A percentile compares a stretch with the other conserved stretches of the same genome.
These are phyloP conservation scores for Leishmania major DNA, from an alignment of 208 protist genomes.

Conservation along the genomic window DNA sequence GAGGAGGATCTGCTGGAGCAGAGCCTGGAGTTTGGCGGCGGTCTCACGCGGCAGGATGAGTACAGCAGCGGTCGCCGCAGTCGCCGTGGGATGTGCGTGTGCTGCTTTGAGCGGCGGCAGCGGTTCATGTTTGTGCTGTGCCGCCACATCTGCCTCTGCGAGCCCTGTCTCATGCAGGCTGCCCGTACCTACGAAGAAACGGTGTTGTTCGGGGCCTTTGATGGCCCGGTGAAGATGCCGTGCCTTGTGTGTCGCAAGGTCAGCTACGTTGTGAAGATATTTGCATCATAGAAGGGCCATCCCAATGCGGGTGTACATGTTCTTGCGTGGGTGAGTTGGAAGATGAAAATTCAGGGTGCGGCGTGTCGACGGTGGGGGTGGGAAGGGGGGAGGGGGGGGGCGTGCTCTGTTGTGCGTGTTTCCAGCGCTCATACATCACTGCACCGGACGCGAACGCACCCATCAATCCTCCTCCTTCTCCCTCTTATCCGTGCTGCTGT, in stretches of 20 bases:
- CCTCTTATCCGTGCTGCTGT: neutral
- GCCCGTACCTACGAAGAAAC: constrained; percentile 3
- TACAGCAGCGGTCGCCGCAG: neutral
- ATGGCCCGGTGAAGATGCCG: constrained; percentile 16
- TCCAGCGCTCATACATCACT: neutral
- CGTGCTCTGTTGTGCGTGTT: neutral
- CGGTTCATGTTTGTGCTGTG: constrained; percentile 31
- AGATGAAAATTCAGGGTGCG: neutral
- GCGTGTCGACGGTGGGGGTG: neutral
- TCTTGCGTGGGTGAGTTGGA: neutral
- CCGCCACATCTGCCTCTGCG: constrained; percentile 35
- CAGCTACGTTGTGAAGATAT: constrained; percentile 19
- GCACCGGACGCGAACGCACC: neutral
- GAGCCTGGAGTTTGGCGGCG: neutral
- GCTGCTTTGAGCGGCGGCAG: constrained; percentile 9
- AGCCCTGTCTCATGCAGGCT: constrained; percentile 22
- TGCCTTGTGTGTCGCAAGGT: constrained; percentile 31
- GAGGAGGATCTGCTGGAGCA: neutral
- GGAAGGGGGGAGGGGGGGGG: neutral
- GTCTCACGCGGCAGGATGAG: neutral
- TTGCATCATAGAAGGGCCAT: constrained; percentile 11
- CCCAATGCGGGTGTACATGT: neutral
- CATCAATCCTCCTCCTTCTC: neutral
- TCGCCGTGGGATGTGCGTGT: constrained; percentile 14
- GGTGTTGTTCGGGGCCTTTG: neutral